Base-by-base conservation (phyloP, 768 basidiomycete species). In the Austroboletus eburneus region DNA sequence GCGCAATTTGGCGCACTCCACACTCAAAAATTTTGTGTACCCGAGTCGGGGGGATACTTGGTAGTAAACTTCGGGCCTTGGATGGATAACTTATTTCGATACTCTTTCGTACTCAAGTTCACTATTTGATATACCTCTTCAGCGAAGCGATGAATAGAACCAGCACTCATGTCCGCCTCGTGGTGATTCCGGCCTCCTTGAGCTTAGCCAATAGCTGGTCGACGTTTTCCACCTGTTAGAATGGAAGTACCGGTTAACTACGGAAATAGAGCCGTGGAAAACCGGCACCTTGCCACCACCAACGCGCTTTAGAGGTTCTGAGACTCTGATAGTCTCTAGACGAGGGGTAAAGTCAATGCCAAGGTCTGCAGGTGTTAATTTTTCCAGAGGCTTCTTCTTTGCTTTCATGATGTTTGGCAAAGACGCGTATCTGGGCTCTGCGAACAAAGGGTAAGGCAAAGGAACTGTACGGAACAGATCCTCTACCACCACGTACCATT, bases 401-500 rank as follows among this genome's bases (percentile, higher is more conserved):
- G 96, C 96, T 69, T 95, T 94, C 91, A 95, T 95, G 68, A 95
- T 95, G 57, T 91, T 93, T 4, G 92, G 91, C 49, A 99, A 67
- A n/a, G 94, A 92, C 0, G 96, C 96, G 61, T 96, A 99, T 56
- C 95, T 86, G 1, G 95, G 95, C 66, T 95, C 94, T 92, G 60
- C 16, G 39, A 44, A 44, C 35, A 33, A 42, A 48, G n/a, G n/a
- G n/a, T n/a, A 9, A 12, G 13, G 18, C 42, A 13, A 47, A 27
- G 18, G 18, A 30, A 35, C 35, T 4, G 24, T 9, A 30, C 24
- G 20, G 9, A 27, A 36, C 22, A 37, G 29, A 5, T 16, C 40
- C 22, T 8, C 42, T 9, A 6, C 37, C 30, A 16, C 22, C 9
- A 48, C 70, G 20, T 57, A 88, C 88, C 87, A 57, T 91, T 92